Evolutionary conservation across 73 alveolate species (phyloP), one percentile per base, ranked within the genome.

Genomic region (Stentor roeselii): DNA sequence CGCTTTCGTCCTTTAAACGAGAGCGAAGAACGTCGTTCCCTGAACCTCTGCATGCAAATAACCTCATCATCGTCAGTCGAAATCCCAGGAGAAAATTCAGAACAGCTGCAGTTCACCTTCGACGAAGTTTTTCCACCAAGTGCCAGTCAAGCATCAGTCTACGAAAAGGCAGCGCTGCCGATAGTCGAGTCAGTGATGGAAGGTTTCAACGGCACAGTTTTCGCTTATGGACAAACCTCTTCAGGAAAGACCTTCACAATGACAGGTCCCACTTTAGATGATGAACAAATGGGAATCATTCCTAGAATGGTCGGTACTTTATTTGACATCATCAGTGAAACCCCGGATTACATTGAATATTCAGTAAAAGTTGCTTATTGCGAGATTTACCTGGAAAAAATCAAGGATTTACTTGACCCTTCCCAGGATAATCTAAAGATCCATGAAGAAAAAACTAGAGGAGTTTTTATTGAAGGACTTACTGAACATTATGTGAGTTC

Each of bases 101-200:
- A n/a, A n/a, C n/a, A n/a, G n/a, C n/a, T n/a, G 80, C 50, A 87
- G 87, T 93, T 90, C 75, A 90, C 92, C 21, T 93, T 89, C 86
- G 98, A 93, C 75, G 85, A 87, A 67, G 97, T 93, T 3, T 93
- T 88, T 85, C 95, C 92, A 15, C 91, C 82, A 87, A 93, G 92
- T 31, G 82, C 97, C 2, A 59, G 90, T 0, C 95, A 93, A 86
- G 60, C 91, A 42, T 84, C 83, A 86, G 95, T 93, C 30, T 93
- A 93, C 86, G 97, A 93, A 75, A 94, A 93, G 78, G 90, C 93
- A 3, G 98, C 98, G 6, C 92, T 93, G 82, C 94, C 96, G 3
- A 85, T 93, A 31, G 98, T 93, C 15, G 98, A 93, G 76, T 93
- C 98, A 27, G 95, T 93, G 21, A 90, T 93, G 0, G 89, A 92